phyloP scores from a whole-genome alignment of 2,329 filamentous ascomycete species.

The Aspergillus sclerotialis region DNA sequence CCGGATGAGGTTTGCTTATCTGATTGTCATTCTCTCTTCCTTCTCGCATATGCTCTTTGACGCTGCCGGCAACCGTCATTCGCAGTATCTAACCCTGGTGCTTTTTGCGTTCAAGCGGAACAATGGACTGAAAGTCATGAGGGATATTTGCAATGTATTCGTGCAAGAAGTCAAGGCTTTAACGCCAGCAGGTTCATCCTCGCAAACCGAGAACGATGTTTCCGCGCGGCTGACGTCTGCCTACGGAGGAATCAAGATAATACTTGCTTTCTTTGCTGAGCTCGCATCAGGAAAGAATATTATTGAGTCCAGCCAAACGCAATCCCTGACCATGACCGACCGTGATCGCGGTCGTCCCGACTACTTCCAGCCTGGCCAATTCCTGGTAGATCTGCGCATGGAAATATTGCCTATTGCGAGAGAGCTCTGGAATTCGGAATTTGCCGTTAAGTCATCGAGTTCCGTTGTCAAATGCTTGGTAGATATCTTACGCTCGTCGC shows the following conservation, averaged over 20 bases:
- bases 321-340: slow-evolving; percentile 46
- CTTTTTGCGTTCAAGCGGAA: slow-evolving; percentile 80
- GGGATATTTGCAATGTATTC: slow-evolving; percentile 64
- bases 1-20: slow-evolving; percentile 66
- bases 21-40: slow-evolving; percentile 72
- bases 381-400: slow-evolving; percentile 79
- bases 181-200: slow-evolving; percentile 36
- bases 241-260: slow-evolving; percentile 66
- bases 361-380: slow-evolving; percentile 63
- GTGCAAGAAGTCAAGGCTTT: slow-evolving; percentile 49
- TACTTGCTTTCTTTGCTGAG: slow-evolving; percentile 72
- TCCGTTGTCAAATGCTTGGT: slow-evolving; percentile 72
- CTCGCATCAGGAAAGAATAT: slow-evolving; percentile 73
- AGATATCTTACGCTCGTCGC: slow-evolving; percentile 72
- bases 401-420: slow-evolving; percentile 69
- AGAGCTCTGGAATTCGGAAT: slow-evolving; percentile 75
- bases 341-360: slow-evolving; percentile 51
- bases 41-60: slow-evolving; percentile 75
- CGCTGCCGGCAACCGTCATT: slow-evolving; percentile 42
- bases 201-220: slow-evolving; percentile 31
- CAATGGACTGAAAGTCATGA: slow-evolving; percentile 67
- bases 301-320: slow-evolving; percentile 63
- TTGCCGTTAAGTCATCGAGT: slow-evolving; percentile 73
- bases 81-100: slow-evolving; percentile 60
- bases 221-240: slow-evolving; percentile 43